Conservation (phyloP, 345 rosid species). For the Schrenkiella parvula region DNA sequence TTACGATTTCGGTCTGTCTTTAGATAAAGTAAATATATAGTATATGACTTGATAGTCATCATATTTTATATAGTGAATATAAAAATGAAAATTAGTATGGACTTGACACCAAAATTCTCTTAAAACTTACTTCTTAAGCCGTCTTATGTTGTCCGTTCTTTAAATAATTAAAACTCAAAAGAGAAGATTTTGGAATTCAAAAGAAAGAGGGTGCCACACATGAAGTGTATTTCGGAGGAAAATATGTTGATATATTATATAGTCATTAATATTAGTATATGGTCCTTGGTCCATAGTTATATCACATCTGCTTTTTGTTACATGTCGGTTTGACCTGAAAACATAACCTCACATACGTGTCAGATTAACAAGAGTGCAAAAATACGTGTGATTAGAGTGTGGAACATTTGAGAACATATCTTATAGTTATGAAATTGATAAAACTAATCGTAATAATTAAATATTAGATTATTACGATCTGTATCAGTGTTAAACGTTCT, state of each 20-base stretch:
- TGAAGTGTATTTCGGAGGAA: background rate
- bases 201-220: conserved; percentile 1
- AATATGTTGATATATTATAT: background rate
- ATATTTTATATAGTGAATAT: background rate
- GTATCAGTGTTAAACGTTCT: background rate
- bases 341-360: conserved; percentile 15
- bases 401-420: background rate
- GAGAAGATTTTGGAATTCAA: conserved; percentile 1
- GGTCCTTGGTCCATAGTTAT: conserved; percentile 9
- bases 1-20: background rate
- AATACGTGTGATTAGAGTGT: background rate
- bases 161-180: background rate
- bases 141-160: conserved; percentile 12
- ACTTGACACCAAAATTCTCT: conserved; percentile 5
- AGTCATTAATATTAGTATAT: background rate
- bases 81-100: background rate
- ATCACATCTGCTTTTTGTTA: conserved; percentile 9
- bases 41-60: background rate
- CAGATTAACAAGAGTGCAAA: conserved; percentile 1
- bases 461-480: background rate
- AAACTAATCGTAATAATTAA: background rate
- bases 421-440: background rate
- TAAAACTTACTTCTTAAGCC: conserved; percentile 14
- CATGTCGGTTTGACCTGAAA: conserved; percentile 11
- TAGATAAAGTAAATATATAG: background rate